Base-by-base conservation (phyloP, 768 basidiomycete species). In the Saitozyma podzolica region DNA sequence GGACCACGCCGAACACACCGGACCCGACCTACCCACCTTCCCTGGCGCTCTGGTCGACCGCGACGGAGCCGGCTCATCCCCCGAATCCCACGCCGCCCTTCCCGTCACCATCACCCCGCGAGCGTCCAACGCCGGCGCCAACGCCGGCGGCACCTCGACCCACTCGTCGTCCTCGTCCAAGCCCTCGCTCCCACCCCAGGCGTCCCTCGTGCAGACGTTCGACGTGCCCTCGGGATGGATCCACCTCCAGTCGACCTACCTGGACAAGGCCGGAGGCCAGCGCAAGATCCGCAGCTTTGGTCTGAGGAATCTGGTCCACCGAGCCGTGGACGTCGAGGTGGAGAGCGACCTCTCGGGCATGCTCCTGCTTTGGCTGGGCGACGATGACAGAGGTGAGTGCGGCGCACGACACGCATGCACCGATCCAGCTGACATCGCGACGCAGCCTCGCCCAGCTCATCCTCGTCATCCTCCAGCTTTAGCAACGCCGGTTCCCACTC, bases 211-310 rank as follows among this genome's bases (percentile, higher is more conserved):
- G 6, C 65, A 72, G 56, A 52, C 58, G 5, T 40, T 68, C 19
- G 74, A 73, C 43, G 71, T 75, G 5, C 68, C 74, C 5, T 75
- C 74, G 1, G 74, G 74, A 13, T 75, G 74, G 74, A 75, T 75
- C 13, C 74, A 75, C 51, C 58, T 75, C 4, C 74, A 68, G 48
- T 72, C 74, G 7, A 69, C 74, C 0, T 75, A 75, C 42, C 59
- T 75, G 16, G 71, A 75, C 19, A 56, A 51, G 17, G n/a, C 45
- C 17, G 64, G 62, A 3, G 61, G 66, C 1, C 69, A 68, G 47
- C 58, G 64, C 41, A 70, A 65, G 40, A 62, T 70, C 16, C 50
- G 66, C 29, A 63, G 57, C 17, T 75, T 75, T 48, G 66, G 69
- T 5, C 29, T 75, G 40, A 73, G 52, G 56, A 73, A 71, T 62